These are phyloP conservation scores for Candida fluviatilis DNA, from an alignment of 805 yeast genomes.

Conservation along the genomic window DNA sequence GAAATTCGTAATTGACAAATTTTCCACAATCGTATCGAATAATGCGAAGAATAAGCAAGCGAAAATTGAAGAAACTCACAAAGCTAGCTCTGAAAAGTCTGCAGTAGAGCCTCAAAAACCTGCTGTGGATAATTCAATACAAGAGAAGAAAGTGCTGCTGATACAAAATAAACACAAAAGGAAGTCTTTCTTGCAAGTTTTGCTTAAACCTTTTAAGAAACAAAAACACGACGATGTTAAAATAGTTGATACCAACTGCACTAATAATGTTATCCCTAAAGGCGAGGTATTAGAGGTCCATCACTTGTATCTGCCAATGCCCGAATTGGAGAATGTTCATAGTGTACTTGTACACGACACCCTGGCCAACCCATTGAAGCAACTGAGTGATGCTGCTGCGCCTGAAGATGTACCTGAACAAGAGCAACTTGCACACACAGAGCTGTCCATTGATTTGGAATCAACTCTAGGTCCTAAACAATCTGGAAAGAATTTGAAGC, in stretches of 20 bases:
- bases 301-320: constrained; percentile 1
- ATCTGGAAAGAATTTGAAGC: background rate
- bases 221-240: background rate
- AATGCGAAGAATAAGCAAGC: no score
- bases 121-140: no score
- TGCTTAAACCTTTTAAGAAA: constrained; percentile 4
- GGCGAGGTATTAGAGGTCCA: constrained; percentile 2
- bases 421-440: background rate
- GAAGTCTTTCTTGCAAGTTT: constrained; percentile 3
- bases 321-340: background rate
- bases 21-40: background rate
- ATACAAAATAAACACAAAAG: background rate
- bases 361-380: no score
- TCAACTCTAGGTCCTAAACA: background rate
- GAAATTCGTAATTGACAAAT: background rate
- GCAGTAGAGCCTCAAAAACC: no score
- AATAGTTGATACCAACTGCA: background rate
- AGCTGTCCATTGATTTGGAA: background rate
- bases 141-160: no score
- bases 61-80: no score
- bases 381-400: no score
- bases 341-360: no score
- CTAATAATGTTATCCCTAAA: constrained; percentile 1
- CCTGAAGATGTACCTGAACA: background rate
- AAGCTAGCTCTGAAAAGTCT: no score